A percentile compares a stretch with the other conserved stretches of the same genome.
phyloP scores from a whole-genome alignment of 495 filamentous ascomycete species.

The Chaetomium cochliodes region DNA sequence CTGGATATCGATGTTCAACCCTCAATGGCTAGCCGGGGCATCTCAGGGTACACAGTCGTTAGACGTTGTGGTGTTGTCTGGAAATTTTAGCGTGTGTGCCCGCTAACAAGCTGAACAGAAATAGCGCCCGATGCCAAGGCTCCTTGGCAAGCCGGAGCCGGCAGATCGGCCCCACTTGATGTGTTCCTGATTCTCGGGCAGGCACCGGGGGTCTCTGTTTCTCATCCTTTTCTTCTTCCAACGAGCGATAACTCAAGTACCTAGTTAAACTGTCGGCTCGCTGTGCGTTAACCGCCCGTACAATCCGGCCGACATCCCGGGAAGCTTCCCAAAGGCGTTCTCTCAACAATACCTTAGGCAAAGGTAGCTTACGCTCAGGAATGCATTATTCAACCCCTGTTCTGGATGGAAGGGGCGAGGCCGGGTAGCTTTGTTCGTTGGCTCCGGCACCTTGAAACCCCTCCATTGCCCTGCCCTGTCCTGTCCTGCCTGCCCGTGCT shows the following conservation, averaged over 20 bases:
- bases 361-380: neutral
- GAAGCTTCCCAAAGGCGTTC: neutral
- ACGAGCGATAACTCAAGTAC: neutral
- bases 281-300: neutral
- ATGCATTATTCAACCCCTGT: conserved; percentile 17
- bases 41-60: too few relatives aligned
- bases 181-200: neutral
- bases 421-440: conserved; percentile 22
- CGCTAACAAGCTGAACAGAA: neutral
- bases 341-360: neutral
- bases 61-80: neutral
- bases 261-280: too few relatives aligned
- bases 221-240: neutral
- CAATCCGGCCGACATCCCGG: neutral
- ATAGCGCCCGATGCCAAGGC: conserved; percentile 18
- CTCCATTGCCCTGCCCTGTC: neutral
- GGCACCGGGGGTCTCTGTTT: neutral
- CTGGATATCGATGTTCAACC: neutral
- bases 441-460: conserved; percentile 21
- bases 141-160: conserved; percentile 15
- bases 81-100: conserved; percentile 19
- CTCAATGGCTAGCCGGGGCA: neutral
- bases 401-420: conserved; percentile 19
- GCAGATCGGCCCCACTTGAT: conserved; percentile 18
- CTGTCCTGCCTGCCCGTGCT: too few relatives aligned